These are phyloP conservation scores for Petunia hybrid DNA, from an alignment of 305 asterid species.

Conservation along the genomic window DNA sequence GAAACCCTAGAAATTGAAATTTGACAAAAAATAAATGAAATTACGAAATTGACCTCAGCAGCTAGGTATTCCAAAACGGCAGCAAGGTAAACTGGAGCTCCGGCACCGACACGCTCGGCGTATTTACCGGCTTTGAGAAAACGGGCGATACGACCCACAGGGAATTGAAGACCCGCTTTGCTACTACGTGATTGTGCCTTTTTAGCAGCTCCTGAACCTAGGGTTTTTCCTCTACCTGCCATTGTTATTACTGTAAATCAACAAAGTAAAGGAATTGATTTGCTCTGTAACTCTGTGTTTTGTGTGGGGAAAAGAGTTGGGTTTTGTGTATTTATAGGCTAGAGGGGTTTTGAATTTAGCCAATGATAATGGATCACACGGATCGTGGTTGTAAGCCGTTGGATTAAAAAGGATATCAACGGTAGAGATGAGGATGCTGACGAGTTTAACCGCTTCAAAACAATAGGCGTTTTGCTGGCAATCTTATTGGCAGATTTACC, in stretches of 20 bases:
- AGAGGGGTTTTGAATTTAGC: slow-evolving; percentile 28
- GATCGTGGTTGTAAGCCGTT: slow-evolving; percentile 51
- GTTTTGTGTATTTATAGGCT: slow-evolving; percentile 49
- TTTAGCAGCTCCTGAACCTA: slow-evolving; percentile 70
- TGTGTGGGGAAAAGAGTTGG: neutral
- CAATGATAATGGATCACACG: slow-evolving; percentile 43
- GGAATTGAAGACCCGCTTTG: slow-evolving; percentile 86
- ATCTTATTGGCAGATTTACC: neutral
- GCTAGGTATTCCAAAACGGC: slow-evolving; percentile 88
- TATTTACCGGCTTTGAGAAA: slow-evolving; percentile 82
- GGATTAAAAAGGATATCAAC: slow-evolving; percentile 45
- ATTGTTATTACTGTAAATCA: slow-evolving; percentile 35
- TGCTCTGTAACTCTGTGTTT: neutral
- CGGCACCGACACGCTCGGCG: slow-evolving; percentile 79
- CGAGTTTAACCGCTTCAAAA: slow-evolving; percentile 3
- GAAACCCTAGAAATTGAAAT: slow-evolving; percentile 38
- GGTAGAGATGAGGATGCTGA: slow-evolving; percentile 41
- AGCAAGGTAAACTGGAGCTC: slow-evolving; percentile 82
- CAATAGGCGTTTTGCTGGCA: neutral
- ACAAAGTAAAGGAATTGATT: neutral
- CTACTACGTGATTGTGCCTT: slow-evolving; percentile 71
- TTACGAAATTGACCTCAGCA: slow-evolving; percentile 56
- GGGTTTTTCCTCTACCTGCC: slow-evolving; percentile 83
- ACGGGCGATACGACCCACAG: slow-evolving; percentile 87
- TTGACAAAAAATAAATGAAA: neutral